Evolutionary conservation across 2,329 filamentous ascomycete species (phyloP).

Genomic region (Coniosporium tulheliwenetii): DNA sequence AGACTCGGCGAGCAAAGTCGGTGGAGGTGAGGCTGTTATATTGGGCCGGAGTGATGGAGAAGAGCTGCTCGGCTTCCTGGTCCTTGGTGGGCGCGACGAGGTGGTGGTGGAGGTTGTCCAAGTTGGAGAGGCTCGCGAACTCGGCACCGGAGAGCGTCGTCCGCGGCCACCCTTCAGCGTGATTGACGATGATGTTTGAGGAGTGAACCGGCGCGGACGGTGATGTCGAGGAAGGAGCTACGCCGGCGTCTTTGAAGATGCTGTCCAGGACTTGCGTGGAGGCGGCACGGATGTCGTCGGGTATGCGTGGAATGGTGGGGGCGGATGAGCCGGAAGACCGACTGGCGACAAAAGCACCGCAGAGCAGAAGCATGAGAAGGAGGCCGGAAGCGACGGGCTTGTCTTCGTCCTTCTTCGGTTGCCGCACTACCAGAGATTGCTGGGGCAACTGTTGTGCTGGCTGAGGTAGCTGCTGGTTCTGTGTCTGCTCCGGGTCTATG

Average conservation of each 20-base stretch:
- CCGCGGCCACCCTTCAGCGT: constrained; percentile 26
- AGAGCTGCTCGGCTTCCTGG: constrained; percentile 77
- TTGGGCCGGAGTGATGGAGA: constrained; percentile 70
- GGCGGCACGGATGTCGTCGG: constrained; percentile 65
- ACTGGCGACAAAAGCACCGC: constrained; percentile 89
- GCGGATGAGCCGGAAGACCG: constrained; percentile 58
- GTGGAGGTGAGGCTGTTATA: constrained; percentile 73
- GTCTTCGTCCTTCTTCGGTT: constrained; percentile 20
- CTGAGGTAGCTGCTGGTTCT: constrained; percentile 7
- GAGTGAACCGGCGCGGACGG: constrained; percentile 17
- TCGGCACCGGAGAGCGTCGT: constrained; percentile 19
- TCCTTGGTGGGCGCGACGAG: constrained; percentile 53
- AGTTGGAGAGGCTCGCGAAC: constrained; percentile 16
- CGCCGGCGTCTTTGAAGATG: constrained; percentile 64
- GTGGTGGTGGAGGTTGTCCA: constrained; percentile 26
- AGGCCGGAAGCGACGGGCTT: constrained; percentile 62
- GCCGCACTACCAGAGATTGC: constrained; percentile 19
- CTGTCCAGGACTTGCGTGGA: constrained; percentile 65
- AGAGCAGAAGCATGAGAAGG: constrained; percentile 88
- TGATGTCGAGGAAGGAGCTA: constrained; percentile 18
- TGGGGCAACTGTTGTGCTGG: constrained; percentile 18
- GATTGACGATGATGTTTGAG: constrained; percentile 27
- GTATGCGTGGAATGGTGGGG: constrained; percentile 55
- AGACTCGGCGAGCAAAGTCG: constrained; percentile 43
- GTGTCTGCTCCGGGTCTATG: constrained; percentile 28